Evolutionary conservation across 257 asterid genomes (phyloP).

Genomic region (Solanum habrochaites): DNA sequence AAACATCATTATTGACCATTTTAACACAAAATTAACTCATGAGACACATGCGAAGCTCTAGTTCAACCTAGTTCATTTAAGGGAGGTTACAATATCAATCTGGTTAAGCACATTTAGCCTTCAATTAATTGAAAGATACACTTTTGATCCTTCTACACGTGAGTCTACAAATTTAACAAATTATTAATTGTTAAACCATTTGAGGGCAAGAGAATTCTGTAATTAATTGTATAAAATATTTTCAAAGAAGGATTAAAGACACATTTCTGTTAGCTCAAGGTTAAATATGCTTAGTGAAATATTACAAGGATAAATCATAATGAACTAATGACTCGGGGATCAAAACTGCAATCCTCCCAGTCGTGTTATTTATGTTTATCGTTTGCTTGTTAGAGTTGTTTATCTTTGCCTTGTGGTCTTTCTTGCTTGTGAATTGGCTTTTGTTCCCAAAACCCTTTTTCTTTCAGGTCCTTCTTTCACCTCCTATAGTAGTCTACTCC

Average conservation of each 20-base stretch:
- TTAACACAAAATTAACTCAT: no score
- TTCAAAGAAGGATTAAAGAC: background rate
- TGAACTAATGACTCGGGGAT: background rate
- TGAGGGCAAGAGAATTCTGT: background rate
- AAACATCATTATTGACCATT: no score
- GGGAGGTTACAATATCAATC: background rate
- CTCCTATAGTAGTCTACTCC: conserved; percentile 96
- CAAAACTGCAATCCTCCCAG: background rate
- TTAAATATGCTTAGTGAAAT: background rate
- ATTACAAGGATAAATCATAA: background rate
- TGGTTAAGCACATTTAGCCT: background rate
- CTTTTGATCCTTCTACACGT: background rate
- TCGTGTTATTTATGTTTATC: background rate
- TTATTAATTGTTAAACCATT: background rate
- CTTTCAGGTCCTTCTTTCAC: conserved; percentile 92
- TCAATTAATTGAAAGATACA: background rate
- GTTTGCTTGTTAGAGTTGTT: background rate
- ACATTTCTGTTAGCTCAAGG: background rate
- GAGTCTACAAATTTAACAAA: background rate
- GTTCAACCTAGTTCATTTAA: no score
- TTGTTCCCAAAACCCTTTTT: background rate
- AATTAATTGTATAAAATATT: background rate
- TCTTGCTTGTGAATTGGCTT: background rate
- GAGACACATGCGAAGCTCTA: no score
- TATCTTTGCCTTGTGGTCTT: background rate